Conservation (phyloP, 352 stramenopile species). For the Pythium plurisporium region DNA sequence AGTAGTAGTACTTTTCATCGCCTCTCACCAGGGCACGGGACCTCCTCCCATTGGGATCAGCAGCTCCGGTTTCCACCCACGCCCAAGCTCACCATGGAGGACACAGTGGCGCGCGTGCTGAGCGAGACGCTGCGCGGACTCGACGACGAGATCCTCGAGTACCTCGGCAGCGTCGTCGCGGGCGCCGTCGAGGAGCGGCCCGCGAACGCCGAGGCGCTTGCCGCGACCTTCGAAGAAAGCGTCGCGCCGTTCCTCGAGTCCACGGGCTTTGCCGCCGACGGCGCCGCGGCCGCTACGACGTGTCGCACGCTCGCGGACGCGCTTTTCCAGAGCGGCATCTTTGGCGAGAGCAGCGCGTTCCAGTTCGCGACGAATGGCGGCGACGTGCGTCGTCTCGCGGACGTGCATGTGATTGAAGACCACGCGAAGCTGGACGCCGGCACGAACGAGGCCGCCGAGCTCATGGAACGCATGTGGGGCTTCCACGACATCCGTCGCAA, state of each 20-base stretch:
- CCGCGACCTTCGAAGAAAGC: slow-evolving; percentile 41
- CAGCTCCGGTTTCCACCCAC: background rate
- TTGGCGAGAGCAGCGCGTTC: slow-evolving; percentile 18
- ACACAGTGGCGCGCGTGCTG: slow-evolving; percentile 42
- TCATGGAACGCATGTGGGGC: slow-evolving; percentile 83
- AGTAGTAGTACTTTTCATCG: background rate
- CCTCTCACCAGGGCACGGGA: too few species aligned
- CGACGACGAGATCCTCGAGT: slow-evolving; percentile 70
- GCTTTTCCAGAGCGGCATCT: slow-evolving; percentile 26
- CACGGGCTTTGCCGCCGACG: slow-evolving; percentile 42
- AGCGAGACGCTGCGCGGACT: slow-evolving; percentile 44
- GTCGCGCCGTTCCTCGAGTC: slow-evolving; percentile 73
- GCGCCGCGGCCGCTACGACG: slow-evolving; percentile 30
- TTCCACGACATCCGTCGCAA: slow-evolving; percentile 82
- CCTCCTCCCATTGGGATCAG: too few species aligned
- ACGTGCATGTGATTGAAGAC: slow-evolving; percentile 70
- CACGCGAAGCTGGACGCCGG: slow-evolving; percentile 43
- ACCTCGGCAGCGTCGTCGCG: slow-evolving; percentile 53
- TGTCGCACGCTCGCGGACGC: slow-evolving; percentile 40
- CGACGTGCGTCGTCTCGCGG: slow-evolving; percentile 55
- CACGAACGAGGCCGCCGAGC: slow-evolving; percentile 47
- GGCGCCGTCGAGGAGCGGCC: slow-evolving; percentile 43
- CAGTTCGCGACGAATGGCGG: slow-evolving; percentile 11
- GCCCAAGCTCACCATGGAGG: slow-evolving; percentile 30
- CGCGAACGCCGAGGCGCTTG: slow-evolving; percentile 30